Base-by-base conservation (phyloP, 345 rosid species). In the Gossypium bickii region DNA sequence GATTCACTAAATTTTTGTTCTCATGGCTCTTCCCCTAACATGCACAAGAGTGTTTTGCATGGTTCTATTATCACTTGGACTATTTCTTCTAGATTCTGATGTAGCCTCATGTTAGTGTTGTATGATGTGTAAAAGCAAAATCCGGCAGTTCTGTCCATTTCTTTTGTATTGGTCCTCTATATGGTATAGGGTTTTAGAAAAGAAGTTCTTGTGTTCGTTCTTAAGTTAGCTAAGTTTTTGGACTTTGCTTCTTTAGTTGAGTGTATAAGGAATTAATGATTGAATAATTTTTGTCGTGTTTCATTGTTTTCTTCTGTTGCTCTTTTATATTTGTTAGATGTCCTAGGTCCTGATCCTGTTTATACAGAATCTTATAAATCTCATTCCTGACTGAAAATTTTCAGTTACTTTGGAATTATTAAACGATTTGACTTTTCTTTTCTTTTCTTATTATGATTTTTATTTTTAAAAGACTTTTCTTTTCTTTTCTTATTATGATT, bases 331-430 rank as follows among this genome's bases (percentile, higher is more conserved):
- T 22, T 22, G 24, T 22, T 22, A 22, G 24, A 0, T 22, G 24
- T 22, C 24, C 24, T 1, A 22, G 24, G 24, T 22, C 24, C 24
- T 22, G 24, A 22, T 22, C 24, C 24, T 22, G 24, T 22, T 22
- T 22, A 22, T 22, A 22, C 24, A 22, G 24, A 22, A 22, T 22
- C 24, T 22, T 22, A 22, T 1, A 22, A 22, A 22, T 22, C 24
- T 22, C 24, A 22, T 22, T 22, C 24, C 24, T 22, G 24, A 0
- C 24, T 22, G 24, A 22, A 22, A 22, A 22, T 22, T 22, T 22
- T 22, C 24, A 22, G 24, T 56, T n/a, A 78, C 78, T 89, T 88
- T 70, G 92, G 98, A 68, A 87, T 87, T 52, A 85, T 95, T 58
- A 85, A 76, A 73, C 86, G 84, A 71, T 93, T 85, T 55, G 89